Evolutionary conservation across 257 asterid species (phyloP).

Genomic region (Anisodus acutangulus): DNA sequence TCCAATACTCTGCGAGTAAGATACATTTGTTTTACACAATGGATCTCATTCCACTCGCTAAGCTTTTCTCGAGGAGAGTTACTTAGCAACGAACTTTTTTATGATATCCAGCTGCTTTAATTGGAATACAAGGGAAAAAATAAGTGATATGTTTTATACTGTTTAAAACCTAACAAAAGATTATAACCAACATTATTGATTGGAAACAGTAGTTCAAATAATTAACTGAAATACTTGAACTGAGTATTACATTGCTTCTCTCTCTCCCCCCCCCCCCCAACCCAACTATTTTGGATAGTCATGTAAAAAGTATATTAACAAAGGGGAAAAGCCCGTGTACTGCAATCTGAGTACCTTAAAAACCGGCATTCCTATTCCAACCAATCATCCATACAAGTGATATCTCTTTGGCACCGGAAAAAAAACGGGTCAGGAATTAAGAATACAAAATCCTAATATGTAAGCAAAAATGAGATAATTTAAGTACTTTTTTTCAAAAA

Average conservation of each 20-base stretch:
- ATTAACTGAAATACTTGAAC: not conserved
- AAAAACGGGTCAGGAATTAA: not conserved
- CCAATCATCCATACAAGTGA: conserved; percentile 15
- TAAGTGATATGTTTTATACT: not conserved
- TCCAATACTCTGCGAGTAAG: not conserved
- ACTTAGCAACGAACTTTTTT: not conserved
- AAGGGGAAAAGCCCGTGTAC: no score
- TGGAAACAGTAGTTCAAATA: no score
- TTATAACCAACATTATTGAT: not conserved
- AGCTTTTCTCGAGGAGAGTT: conserved; percentile 14
- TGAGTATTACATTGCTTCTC: no score
- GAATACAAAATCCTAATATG: not conserved
- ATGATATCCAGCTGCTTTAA: not conserved
- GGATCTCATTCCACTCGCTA: conserved; percentile 15
- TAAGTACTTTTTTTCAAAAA: not conserved
- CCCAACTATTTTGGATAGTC: no score
- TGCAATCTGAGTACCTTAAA: no score
- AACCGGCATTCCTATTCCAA: not conserved
- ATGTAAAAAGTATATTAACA: no score
- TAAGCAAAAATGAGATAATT: not conserved
- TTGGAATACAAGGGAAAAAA: not conserved
- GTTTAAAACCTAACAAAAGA: not conserved
- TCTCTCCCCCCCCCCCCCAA: no score
- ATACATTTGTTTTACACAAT: not conserved
- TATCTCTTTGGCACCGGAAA: not conserved